Evolutionary conservation across 768 basidiomycete genomes (phyloP).

Genomic region (Tephrocybe sp.): DNA sequence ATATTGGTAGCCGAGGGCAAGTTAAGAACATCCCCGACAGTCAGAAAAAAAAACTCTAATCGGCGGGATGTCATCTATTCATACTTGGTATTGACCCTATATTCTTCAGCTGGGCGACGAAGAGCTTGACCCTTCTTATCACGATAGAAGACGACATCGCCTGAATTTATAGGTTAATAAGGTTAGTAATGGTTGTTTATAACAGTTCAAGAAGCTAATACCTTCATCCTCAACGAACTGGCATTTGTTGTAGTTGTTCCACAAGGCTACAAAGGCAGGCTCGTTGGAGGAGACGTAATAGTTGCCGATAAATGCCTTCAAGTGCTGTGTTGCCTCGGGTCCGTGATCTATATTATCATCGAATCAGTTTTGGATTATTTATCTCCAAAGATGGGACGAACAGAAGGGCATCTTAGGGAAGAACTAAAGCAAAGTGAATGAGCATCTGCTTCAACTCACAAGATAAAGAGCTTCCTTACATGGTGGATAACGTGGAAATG

Average conservation of each 20-base stretch:
- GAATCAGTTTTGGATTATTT: neutral
- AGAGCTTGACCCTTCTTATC: slow-evolving; percentile 37
- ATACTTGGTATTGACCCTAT: slow-evolving; percentile 10
- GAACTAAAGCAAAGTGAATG: slow-evolving; percentile 9
- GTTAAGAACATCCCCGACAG: no score
- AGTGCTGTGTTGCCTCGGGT: slow-evolving; percentile 46
- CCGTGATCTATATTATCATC: slow-evolving; percentile 42
- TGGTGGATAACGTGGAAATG: slow-evolving; percentile 67
- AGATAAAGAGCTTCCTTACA: slow-evolving; percentile 24
- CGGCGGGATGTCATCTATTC: neutral
- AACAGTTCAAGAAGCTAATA: slow-evolving; percentile 3
- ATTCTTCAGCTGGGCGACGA: slow-evolving; percentile 29
- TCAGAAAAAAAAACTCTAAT: no score
- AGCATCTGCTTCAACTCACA: neutral
- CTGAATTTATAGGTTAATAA: slow-evolving; percentile 14
- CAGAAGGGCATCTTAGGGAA: slow-evolving; percentile 22
- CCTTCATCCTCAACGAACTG: slow-evolving; percentile 60
- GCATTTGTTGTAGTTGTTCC: slow-evolving; percentile 55
- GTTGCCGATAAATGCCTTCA: slow-evolving; percentile 48
- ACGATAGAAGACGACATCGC: slow-evolving; percentile 44
- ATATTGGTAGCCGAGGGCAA: no score
- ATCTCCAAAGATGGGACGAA: neutral
- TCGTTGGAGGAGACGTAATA: slow-evolving; percentile 44
- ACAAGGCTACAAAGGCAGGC: slow-evolving; percentile 44
- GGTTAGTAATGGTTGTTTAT: neutral